Evolutionary conservation across 306 rosid genomes (phyloP), one percentile per base, ranked within the genome.

Genomic region (Senna siamea): DNA sequence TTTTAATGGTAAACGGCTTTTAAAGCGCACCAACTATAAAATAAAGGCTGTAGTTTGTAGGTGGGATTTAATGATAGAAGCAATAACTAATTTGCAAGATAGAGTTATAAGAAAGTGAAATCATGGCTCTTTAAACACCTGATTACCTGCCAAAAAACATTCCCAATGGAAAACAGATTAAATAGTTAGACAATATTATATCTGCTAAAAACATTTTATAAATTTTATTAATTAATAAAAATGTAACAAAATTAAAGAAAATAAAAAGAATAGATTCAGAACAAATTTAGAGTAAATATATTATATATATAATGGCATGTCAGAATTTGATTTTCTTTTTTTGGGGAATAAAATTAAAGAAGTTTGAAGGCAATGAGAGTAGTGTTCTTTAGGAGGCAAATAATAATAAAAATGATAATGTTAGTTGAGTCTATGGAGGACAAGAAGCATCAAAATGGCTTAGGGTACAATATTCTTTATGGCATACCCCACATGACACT

Each of bases 401-500:
- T 40, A 66, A 44, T 12, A 70, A 52, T 66, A 4, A 53, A 35
- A 17, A 34, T 59, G 43, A 46, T 43, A 72, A 54, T 73, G 17
- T 35, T 70, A 20, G 51, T 40, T 19, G 55, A 65, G 53, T 48
- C 0, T 26, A 2, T 51, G 56, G 70, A 74, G 43, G 10, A 74
- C 38, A 72, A 62, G 17, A 53, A 73, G 73, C 50, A 66, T 81
- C 37, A 26, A 67, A 73, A 43, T 68, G 62, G 64, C 46, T 69
- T 73, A 48, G 56, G 74, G 35, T 66, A 55, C 56, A 80, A 75
- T 69, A 23, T 64, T 22, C 4, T 44, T 13, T 8, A 37, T 43
- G 52, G 20, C 52, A 48, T 43, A 72, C 83, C 83, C 83, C 80
- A 78, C 83, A 69, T 78, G 78, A 75, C 54, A 55, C 56, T 64